These are phyloP conservation scores for Sphagnum tenellum DNA, from an alignment of 225 moss, liverwort and hornwort species.

Conservation along the genomic window DNA sequence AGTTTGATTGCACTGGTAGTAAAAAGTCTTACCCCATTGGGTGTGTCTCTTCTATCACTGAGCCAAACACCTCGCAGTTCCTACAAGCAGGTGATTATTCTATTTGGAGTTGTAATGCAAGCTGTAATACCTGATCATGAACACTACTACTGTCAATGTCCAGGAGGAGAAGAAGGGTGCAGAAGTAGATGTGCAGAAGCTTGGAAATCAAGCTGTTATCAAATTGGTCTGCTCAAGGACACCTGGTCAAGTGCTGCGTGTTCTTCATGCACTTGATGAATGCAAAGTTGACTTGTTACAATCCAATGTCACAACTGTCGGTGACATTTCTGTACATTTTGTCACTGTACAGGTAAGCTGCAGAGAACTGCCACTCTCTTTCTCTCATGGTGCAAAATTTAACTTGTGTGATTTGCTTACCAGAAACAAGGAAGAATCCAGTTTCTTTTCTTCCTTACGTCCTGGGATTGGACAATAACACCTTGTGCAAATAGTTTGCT, in stretches of 20 bases:
- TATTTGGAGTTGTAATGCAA: too few relatives aligned
- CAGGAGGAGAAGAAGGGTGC: slow-evolving; percentile 19
- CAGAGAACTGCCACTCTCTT: neutral
- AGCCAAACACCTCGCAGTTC: too few relatives aligned
- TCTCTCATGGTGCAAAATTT: too few relatives aligned
- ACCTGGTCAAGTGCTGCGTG: slow-evolving; percentile 64
- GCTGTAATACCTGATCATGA: too few relatives aligned
- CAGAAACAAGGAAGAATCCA: neutral
- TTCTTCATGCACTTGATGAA: slow-evolving; percentile 70
- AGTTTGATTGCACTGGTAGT: too few relatives aligned
- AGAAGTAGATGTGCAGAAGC: slow-evolving; percentile 73
- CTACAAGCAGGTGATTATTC: too few relatives aligned
- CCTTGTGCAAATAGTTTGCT: too few relatives aligned
- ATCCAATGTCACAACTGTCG: slow-evolving; percentile 74
- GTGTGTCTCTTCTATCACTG: too few relatives aligned
- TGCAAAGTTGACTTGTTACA: slow-evolving; percentile 87
- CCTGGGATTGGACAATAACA: neutral
- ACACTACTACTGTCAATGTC: too few relatives aligned
- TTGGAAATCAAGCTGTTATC: slow-evolving; percentile 82
- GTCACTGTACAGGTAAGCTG: slow-evolving; percentile 50
- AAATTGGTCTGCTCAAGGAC: slow-evolving; percentile 67
- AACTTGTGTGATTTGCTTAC: too few relatives aligned
- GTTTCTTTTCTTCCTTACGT: neutral
- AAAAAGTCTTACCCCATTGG: too few relatives aligned
- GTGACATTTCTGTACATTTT: slow-evolving; percentile 73